Percentiles rank a stretch among this genome's conserved stretches.
These are phyloP conservation scores for Yamadazyma buinensis DNA, from an alignment of 1,139 yeast genomes.

Conservation along the genomic window DNA sequence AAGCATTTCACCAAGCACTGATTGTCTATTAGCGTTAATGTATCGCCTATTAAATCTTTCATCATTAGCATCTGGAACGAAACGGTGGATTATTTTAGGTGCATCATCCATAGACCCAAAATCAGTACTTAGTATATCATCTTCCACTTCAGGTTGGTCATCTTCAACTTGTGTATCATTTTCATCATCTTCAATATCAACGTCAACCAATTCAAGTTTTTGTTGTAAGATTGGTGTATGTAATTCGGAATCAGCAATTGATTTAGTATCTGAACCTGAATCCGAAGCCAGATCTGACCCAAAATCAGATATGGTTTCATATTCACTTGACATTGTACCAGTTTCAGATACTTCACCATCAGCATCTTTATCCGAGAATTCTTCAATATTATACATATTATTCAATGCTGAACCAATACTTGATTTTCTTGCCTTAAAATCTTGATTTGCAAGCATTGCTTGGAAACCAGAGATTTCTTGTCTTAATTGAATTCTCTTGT, in stretches of 20 bases:
- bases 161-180: neutral
- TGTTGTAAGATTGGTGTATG: neutral
- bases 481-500: slow-evolving; percentile 37
- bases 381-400: slow-evolving; percentile 10
- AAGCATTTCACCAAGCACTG: slow-evolving; percentile 46
- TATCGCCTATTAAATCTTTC: slow-evolving; percentile 21
- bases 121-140: slow-evolving; percentile 1
- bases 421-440: slow-evolving; percentile 7
- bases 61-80: slow-evolving; percentile 17
- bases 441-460: slow-evolving; percentile 20
- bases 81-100: slow-evolving; percentile 6
- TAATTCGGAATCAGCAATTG: neutral
- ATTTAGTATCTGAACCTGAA: neutral
- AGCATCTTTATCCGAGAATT: slow-evolving; percentile 3
- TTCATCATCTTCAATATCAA: slow-evolving; percentile 1
- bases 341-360: slow-evolving; percentile 6
- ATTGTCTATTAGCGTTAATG: slow-evolving; percentile 34
- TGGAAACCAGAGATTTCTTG: slow-evolving; percentile 41
- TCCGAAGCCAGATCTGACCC: neutral
- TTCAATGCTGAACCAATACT: slow-evolving; percentile 9
- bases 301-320: neutral
- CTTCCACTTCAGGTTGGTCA: neutral
- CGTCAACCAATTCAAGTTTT: neutral
- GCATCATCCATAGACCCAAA: slow-evolving; percentile 4
- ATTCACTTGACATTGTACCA: slow-evolving; percentile 3